Conservation (phyloP, 2,329 filamentous ascomycete genomes). For the Tolypocladium tundrense region DNA sequence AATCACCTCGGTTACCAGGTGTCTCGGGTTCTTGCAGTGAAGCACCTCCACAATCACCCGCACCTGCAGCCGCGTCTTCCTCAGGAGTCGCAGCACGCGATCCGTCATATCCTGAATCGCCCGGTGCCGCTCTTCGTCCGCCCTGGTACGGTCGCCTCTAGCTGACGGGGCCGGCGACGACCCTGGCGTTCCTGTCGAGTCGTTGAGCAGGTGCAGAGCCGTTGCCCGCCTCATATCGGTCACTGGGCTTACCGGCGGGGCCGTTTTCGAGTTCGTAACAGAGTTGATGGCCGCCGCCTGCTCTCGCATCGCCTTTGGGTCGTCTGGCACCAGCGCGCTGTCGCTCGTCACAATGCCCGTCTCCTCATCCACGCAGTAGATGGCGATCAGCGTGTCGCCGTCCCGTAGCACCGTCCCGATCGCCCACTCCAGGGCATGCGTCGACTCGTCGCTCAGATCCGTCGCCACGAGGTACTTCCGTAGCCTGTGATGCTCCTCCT, state of each 20-base stretch:
- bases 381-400: slow-evolving; percentile 85
- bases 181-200: slow-evolving; percentile 23
- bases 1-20: slow-evolving; percentile 95
- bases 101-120: slow-evolving; percentile 80
- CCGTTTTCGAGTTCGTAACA: slow-evolving; percentile 35
- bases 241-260: slow-evolving; percentile 20
- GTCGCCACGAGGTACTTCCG: slow-evolving; percentile 94
- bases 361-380: slow-evolving; percentile 92
- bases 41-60: slow-evolving; percentile 91
- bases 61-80: slow-evolving; percentile 88
- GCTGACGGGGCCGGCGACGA: slow-evolving; percentile 38
- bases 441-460: slow-evolving; percentile 86
- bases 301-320: slow-evolving; percentile 64
- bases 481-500: slow-evolving; percentile 67
- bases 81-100: slow-evolving; percentile 70
- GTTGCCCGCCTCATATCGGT: slow-evolving; percentile 21
- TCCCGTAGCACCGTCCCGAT: slow-evolving; percentile 91
- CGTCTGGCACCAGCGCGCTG: slow-evolving; percentile 55
- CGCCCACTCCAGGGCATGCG: slow-evolving; percentile 93
- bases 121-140: slow-evolving; percentile 69
- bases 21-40: slow-evolving; percentile 95
- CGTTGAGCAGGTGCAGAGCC: slow-evolving; percentile 15
- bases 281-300: slow-evolving; percentile 62
- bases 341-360: slow-evolving; percentile 41
- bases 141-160: slow-evolving; percentile 41